phyloP scores from a whole-genome alignment of 2,329 filamentous ascomycete genomes.

The Metarhizium rileyi region DNA sequence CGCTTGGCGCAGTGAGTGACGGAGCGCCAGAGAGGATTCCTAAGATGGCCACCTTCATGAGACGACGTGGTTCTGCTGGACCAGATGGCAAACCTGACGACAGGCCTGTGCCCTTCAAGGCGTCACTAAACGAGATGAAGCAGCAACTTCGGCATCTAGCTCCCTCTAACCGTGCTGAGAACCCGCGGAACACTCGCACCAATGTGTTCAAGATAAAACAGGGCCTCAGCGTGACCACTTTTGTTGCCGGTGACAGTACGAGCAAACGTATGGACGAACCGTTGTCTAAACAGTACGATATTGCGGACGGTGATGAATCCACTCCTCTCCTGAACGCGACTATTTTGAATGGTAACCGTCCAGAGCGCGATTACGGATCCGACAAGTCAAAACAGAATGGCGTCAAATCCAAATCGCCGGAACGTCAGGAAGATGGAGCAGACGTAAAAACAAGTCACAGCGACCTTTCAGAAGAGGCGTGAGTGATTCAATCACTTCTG shows the following conservation, averaged over 20 bases:
- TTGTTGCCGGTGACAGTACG: constrained; percentile 5
- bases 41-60: constrained; percentile 47
- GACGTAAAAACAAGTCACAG: not conserved
- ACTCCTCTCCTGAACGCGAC: constrained; percentile 9
- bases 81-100: constrained; percentile 41
- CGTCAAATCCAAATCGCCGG: not conserved
- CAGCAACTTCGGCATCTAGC: constrained; percentile 53
- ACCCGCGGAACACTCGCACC: constrained; percentile 49
- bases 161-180: constrained; percentile 56
- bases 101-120: constrained; percentile 42
- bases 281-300: not conserved
- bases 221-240: constrained; percentile 16
- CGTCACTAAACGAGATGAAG: constrained; percentile 52
- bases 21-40: constrained; percentile 34
- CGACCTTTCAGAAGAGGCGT: not conserved
- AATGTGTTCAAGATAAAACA: constrained; percentile 60
- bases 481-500: not conserved
- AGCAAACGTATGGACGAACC: constrained; percentile 6
- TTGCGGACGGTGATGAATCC: constrained; percentile 6
- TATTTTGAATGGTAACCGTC: constrained; percentile 5
- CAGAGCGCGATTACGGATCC: constrained; percentile 8
- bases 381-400: constrained; percentile 8
- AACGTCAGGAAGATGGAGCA: not conserved
- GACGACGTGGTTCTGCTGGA: constrained; percentile 46
- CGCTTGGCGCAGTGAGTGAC: constrained; percentile 29